A percentile compares a stretch with the other conserved stretches of the same genome.
Conservation (phyloP, 345 rosid genomes). For the Adansonia digitata region DNA sequence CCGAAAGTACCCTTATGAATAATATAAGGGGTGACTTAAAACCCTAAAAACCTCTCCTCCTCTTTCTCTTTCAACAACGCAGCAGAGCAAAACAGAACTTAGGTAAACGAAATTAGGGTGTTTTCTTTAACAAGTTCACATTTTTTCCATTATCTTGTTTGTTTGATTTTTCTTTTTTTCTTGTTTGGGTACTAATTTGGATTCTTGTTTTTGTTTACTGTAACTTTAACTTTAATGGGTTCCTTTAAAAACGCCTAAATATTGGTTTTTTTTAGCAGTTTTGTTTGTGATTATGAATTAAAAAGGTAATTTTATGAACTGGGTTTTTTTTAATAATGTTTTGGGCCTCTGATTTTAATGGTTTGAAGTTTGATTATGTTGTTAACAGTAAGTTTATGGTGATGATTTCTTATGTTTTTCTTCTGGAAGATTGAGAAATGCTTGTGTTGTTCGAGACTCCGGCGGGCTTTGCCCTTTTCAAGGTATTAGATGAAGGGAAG, state of each 20-base stretch:
- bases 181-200: background rate
- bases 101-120: background rate
- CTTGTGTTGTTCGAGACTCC: constrained; percentile 66
- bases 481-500: constrained; percentile 75
- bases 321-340: background rate
- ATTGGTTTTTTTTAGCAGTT: background rate
- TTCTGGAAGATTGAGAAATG: constrained; percentile 32
- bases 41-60: background rate
- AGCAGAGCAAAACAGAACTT: background rate
- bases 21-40: background rate
- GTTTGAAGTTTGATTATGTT: background rate
- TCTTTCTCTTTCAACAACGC: background rate
- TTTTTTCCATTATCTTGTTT: background rate
- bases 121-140: background rate
- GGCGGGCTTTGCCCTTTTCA: constrained; percentile 72
- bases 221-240: background rate
- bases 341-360: background rate
- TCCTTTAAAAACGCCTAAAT: background rate
- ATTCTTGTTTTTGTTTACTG: background rate
- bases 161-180: background rate
- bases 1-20: background rate
- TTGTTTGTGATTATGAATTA: background rate
- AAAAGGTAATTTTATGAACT: background rate
- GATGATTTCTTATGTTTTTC: constrained; percentile 17
- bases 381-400: background rate